Evolutionary conservation across 2,329 filamentous ascomycete species (phyloP), one percentile per base, ranked within the genome.

Genomic region (Hypoxylon sp.): DNA sequence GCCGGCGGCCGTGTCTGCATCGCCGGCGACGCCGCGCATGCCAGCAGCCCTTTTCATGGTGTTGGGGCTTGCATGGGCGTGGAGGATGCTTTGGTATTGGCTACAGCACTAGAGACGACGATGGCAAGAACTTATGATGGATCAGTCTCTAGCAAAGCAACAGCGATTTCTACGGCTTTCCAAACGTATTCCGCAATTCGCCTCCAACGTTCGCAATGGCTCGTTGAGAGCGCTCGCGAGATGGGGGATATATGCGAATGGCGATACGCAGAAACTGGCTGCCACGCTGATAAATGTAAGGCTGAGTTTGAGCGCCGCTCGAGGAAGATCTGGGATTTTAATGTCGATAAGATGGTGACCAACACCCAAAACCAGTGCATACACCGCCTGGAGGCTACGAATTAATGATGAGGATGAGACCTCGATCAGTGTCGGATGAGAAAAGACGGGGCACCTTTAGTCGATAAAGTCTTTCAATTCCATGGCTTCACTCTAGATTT

Each of bases 1-100:
- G 75, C 76, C 17, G 75, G 76, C 21, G 81, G 79, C 1, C 76
- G 77, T 0, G 74, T 86, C 0, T 83, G 82, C 56, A 70, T 87
- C 2, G 76, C 84, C 0, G 86, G 86, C 7, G 86, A 88, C 65
- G 85, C 85, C 1, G 86, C 86, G 2, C 86, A 88, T 69, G 85
- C 85, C 1, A 78, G 78, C 0, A 83, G 80, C 0, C 86, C 86
- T 0, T 83, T 86, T 73, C 82, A 83, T 29, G 85, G 85, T 10
- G 80, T 83, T 0, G 86, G 86, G 13, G 86, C 85, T 0, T 82
- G 84, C 4, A 81, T 83, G 73, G 85, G 84, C 2, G 79, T 87
- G 42, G 86, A 88, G 70, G 86, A 87, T 64, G 81, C 81, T 0
- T 77, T 83, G 39, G 75, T 83, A 0, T 78, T 87, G 42, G 77